phyloP scores from a whole-genome alignment of 1,284 basidiomycete genomes.

The Mrakiaceae sp. region DNA sequence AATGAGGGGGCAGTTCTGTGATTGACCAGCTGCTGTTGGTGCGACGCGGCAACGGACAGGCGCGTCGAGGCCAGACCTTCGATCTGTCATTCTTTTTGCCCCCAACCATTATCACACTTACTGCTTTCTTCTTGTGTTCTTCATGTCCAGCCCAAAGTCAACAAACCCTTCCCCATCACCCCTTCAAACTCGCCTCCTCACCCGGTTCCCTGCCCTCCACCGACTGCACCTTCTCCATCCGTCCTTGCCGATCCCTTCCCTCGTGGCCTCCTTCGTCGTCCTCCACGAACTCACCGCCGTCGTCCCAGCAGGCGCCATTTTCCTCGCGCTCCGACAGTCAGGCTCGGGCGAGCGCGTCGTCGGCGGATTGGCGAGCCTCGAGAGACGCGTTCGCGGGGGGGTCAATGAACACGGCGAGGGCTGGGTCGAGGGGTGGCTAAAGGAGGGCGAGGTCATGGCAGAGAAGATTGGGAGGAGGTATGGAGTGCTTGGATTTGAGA shows the following conservation, averaged over 20 bases:
- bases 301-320: constrained; percentile 61
- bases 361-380: constrained; percentile 24
- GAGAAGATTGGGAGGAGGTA: constrained; percentile 63
- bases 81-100: no score
- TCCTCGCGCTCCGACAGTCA: constrained; percentile 55
- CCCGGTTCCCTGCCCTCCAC: constrained; percentile 3
- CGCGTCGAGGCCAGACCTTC: no score
- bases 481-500: constrained; percentile 68
- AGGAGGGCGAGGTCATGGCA: constrained; percentile 61
- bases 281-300: constrained; percentile 82
- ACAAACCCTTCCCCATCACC: not conserved
- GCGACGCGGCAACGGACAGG: no score
- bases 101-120: no score
- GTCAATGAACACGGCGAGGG: constrained; percentile 16
- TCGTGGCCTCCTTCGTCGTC: constrained; percentile 66
- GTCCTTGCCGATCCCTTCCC: constrained; percentile 51
- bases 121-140: no score
- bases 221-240: constrained; percentile 13
- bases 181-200: constrained; percentile 7
- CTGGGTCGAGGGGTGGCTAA: constrained; percentile 49
- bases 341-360: constrained; percentile 63
- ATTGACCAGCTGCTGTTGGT: no score
- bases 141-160: no score
- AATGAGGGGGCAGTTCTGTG: no score
- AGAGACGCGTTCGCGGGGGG: constrained; percentile 3